Base-by-base conservation (phyloP, 1,139 yeast species). In the Pichia sp. region DNA sequence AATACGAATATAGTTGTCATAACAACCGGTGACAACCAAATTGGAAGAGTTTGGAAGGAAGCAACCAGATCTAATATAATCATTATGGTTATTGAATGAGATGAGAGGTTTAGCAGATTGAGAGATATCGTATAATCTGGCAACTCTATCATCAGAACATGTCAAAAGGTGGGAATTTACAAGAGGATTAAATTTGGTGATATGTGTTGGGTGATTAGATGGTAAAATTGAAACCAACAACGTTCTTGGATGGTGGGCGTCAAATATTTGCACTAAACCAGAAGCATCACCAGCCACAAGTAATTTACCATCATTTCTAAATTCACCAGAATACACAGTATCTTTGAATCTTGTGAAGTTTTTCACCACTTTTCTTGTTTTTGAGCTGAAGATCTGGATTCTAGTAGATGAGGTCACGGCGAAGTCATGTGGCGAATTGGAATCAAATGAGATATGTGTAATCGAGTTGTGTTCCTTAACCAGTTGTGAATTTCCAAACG, bases 381-480 rank as follows among this genome's bases (percentile, higher is more conserved):
- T 86, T 26, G 96, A 83, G 0, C 95, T 85, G 59, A 90, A 86
- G 9, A 94, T 79, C 62, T 92, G 97, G 44, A 94, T 85, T 58
- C 97, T 73, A 1, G 97, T 85, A 28, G 95, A 83, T 37, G 95
- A 82, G 0, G 97, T 84, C 29, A 92, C 88, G 28, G 97, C 97
- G 67, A 92, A 86, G 66, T 92, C 97, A 60, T 86, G 81, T 4
- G 97, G 96, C 27, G 83, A 68, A 40, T 72, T 75, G 1, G 97
- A 96, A 59, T 86, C 90, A 71, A 92, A 94, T 53, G 82, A 76
- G 47, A 92, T 81, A 59, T 87, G 95, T 37, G 85, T 81, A 44
- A 94, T 87, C 32, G 97, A 86, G 61, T 86, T 88, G 66, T 86
- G 92, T 64, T 94, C 98, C 64, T 92, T 92, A 41, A 90, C 90